Conservation (phyloP, 495 filamentous ascomycete species). For the Emericellopsis terricola region DNA sequence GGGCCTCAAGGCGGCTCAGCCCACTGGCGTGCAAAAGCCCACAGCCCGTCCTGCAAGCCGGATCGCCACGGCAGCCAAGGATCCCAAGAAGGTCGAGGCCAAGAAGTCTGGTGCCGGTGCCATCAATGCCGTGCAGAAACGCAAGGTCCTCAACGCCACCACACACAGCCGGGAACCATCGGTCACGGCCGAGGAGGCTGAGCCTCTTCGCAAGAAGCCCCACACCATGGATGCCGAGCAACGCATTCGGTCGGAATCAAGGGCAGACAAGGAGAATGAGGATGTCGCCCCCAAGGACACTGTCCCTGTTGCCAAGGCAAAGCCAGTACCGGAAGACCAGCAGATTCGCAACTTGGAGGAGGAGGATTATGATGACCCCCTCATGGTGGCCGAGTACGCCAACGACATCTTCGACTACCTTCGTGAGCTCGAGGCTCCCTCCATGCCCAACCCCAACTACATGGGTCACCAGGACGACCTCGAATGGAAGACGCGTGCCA, state of each 20-base stretch:
- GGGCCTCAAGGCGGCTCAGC: slow-evolving; percentile 55
- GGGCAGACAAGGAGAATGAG: slow-evolving; percentile 25
- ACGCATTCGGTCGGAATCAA: slow-evolving; percentile 15
- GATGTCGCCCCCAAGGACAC: slow-evolving; percentile 10
- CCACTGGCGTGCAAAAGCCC: slow-evolving; percentile 61
- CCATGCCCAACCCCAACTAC: slow-evolving; percentile 79
- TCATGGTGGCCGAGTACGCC: slow-evolving; percentile 97
- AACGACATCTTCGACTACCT: slow-evolving; percentile 96
- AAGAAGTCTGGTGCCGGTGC: slow-evolving; percentile 61
- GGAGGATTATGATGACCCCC: slow-evolving; percentile 79
- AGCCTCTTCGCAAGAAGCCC: slow-evolving; percentile 32
- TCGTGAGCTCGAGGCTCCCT: slow-evolving; percentile 63
- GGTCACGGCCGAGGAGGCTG: slow-evolving; percentile 31
- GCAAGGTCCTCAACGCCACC: slow-evolving; percentile 29
- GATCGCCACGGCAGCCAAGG: slow-evolving; percentile 42
- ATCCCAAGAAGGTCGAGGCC: slow-evolving; percentile 44
- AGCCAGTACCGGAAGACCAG: slow-evolving; percentile 8
- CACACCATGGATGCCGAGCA: slow-evolving; percentile 17
- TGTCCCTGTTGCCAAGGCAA: slow-evolving; percentile 7
- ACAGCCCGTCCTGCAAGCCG: slow-evolving; percentile 21
- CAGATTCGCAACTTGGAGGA: slow-evolving; percentile 50
- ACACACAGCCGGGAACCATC: slow-evolving; percentile 40
- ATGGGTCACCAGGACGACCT: slow-evolving; percentile 86
- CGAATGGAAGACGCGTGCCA: slow-evolving; percentile 97
- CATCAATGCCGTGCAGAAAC: slow-evolving; percentile 43